Evolutionary conservation across 179 eudicot species (phyloP).

Genomic region (Drosera spatulata): DNA sequence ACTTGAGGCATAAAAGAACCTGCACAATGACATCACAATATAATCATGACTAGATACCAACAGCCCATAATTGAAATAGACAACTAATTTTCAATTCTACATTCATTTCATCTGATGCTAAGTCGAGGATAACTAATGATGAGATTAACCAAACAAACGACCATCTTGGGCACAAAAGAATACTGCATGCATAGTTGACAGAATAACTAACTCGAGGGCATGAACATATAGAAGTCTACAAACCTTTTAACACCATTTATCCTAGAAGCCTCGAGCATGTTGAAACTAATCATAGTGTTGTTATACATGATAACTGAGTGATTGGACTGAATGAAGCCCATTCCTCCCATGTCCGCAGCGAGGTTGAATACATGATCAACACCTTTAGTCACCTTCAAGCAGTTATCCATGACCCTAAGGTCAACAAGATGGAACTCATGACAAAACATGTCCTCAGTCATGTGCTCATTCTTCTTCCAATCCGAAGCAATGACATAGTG

Average conservation of each 20-base stretch:
- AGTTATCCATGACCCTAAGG: constrained; percentile 95
- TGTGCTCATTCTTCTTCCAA: constrained; percentile 3
- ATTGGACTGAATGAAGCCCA: too few species aligned
- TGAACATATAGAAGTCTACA: not conserved
- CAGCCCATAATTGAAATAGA: too few species aligned
- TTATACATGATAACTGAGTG: constrained; percentile 2
- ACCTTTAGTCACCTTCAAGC: constrained; percentile 70
- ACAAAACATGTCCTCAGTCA: constrained; percentile 96
- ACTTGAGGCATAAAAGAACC: constrained; percentile 39
- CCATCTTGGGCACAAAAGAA: too few species aligned
- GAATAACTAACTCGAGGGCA: too few species aligned
- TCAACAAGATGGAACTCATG: constrained; percentile 94
- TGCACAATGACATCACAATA: constrained; percentile 7
- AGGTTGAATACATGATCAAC: too few species aligned
- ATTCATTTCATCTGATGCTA: too few species aligned
- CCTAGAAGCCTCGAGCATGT: constrained; percentile 94
- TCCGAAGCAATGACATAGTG: constrained; percentile 30
- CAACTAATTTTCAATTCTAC: too few species aligned
- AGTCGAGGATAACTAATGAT: too few species aligned
- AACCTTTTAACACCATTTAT: constrained; percentile 80
- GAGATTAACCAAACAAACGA: too few species aligned
- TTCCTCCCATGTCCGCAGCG: too few species aligned
- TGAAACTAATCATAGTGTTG: constrained; percentile 93
- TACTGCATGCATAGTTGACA: too few species aligned
- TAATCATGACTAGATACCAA: not conserved